Conservation (phyloP, 352 stramenopile species). For the Saprolegnia diclina region DNA sequence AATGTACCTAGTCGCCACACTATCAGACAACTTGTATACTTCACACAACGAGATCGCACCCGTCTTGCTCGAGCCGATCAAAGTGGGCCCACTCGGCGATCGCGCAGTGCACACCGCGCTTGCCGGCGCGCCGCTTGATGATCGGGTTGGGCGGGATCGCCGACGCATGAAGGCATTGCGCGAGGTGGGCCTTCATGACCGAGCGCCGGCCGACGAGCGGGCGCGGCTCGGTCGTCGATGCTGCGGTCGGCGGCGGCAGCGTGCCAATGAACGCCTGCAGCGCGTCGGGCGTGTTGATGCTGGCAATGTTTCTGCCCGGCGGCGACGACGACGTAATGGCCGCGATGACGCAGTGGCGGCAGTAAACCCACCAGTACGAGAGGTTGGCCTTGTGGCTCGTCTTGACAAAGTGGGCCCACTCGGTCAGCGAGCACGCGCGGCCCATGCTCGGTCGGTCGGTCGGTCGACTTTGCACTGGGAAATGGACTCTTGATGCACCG, state of each 20-base stretch:
- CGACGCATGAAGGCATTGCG: conserved; percentile 10
- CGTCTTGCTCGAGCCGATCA: conserved; percentile 60
- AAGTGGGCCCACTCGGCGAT: conserved; percentile 83
- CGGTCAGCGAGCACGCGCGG: conserved; percentile 67
- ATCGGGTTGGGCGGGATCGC: conserved; percentile 17
- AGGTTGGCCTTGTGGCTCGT: conserved; percentile 59
- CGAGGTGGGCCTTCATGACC: conserved; percentile 57
- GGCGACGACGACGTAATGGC: not conserved
- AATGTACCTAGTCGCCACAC: conserved; percentile 33
- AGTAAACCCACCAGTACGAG: conserved; percentile 78
- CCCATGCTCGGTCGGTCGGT: conserved; percentile 38
- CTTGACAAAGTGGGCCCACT: conserved; percentile 79
- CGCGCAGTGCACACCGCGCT: conserved; percentile 65
- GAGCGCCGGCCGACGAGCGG: conserved; percentile 65
- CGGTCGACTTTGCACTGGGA: too few relatives aligned
- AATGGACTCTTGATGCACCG: not conserved
- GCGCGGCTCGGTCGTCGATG: not conserved
- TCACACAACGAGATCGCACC: conserved; percentile 34
- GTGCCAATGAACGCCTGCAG: conserved; percentile 41
- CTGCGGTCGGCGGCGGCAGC: conserved; percentile 54
- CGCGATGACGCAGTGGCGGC: conserved; percentile 50
- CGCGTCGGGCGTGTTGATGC: not conserved
- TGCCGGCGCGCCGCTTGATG: conserved; percentile 16
- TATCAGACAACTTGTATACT: conserved; percentile 29
- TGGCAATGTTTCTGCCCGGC: not conserved